These are phyloP conservation scores for Diplogelasinospora grovesii DNA, from an alignment of 495 filamentous ascomycete genomes.

Conservation along the genomic window DNA sequence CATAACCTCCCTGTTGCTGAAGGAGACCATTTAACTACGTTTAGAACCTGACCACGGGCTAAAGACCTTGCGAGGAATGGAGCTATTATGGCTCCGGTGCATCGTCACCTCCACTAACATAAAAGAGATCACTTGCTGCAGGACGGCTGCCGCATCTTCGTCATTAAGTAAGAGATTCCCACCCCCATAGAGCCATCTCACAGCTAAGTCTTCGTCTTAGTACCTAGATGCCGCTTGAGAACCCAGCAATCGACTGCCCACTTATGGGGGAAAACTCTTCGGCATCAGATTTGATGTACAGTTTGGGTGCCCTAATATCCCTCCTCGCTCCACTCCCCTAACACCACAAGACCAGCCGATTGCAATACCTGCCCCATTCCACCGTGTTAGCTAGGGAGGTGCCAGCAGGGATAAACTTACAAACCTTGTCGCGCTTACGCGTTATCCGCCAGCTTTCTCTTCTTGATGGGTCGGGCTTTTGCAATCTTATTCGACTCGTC, in stretches of 20 bases:
- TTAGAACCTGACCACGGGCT: background rate
- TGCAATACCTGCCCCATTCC: too few relatives aligned
- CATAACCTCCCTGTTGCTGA: too few relatives aligned
- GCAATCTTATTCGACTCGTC: background rate
- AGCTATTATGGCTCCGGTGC: background rate
- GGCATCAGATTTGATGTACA: too few relatives aligned
- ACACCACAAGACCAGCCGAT: too few relatives aligned
- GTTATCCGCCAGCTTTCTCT: background rate
- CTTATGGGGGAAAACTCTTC: too few relatives aligned
- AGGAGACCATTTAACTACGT: too few relatives aligned
- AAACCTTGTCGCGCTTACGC: too few relatives aligned
- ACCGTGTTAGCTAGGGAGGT: too few relatives aligned
- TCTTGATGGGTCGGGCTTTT: constrained; percentile 1
- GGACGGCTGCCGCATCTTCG: background rate
- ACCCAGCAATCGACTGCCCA: background rate
- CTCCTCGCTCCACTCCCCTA: too few relatives aligned
- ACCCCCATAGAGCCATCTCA: background rate
- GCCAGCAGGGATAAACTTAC: too few relatives aligned
- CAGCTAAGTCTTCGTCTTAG: background rate
- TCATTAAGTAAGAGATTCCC: background rate
- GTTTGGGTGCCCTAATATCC: too few relatives aligned
- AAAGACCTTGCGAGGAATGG: background rate
- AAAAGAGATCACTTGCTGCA: background rate
- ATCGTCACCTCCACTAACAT: background rate
- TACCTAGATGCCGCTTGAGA: background rate